Conservation (phyloP, 2,329 filamentous ascomycete species). For the Microthyrium microscopicum region DNA sequence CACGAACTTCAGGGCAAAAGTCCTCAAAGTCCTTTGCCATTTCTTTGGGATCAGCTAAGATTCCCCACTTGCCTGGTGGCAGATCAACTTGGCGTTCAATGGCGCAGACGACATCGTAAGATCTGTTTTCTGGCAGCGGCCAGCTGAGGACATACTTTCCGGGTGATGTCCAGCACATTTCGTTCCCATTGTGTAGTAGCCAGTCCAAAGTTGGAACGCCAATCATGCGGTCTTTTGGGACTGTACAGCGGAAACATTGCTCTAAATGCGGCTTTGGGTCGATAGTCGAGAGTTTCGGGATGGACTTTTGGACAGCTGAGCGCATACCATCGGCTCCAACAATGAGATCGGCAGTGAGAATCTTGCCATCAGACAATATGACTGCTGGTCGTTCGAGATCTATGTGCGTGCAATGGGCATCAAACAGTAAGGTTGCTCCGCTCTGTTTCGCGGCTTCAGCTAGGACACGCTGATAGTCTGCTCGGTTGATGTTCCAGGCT, state of each 20-base stretch:
- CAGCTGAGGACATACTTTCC: too few relatives aligned
- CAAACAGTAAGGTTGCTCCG: constrained; percentile 3
- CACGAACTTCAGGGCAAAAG: background rate
- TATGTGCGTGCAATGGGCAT: background rate
- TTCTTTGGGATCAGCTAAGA: too few relatives aligned
- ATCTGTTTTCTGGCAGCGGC: too few relatives aligned
- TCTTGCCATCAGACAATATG: constrained; percentile 1
- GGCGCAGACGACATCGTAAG: too few relatives aligned
- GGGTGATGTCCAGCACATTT: too few relatives aligned
- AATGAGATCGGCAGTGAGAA: constrained; percentile 5
- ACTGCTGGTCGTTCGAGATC: constrained; percentile 4
- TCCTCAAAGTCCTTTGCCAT: background rate
- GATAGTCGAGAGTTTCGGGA: background rate
- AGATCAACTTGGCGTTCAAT: too few relatives aligned
- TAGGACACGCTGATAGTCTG: background rate
- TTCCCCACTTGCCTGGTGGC: too few relatives aligned
- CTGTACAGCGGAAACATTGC: too few relatives aligned
- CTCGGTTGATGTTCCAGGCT: background rate
- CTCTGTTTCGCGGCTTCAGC: background rate
- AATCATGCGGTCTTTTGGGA: too few relatives aligned
- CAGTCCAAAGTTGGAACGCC: too few relatives aligned
- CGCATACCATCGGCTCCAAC: constrained; percentile 8
- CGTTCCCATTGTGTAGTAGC: too few relatives aligned
- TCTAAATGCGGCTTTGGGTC: constrained; percentile 1
- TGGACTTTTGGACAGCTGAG: constrained; percentile 5